phyloP scores from a whole-genome alignment of 1,284 basidiomycete genomes.

The Fomitopsis betulina region DNA sequence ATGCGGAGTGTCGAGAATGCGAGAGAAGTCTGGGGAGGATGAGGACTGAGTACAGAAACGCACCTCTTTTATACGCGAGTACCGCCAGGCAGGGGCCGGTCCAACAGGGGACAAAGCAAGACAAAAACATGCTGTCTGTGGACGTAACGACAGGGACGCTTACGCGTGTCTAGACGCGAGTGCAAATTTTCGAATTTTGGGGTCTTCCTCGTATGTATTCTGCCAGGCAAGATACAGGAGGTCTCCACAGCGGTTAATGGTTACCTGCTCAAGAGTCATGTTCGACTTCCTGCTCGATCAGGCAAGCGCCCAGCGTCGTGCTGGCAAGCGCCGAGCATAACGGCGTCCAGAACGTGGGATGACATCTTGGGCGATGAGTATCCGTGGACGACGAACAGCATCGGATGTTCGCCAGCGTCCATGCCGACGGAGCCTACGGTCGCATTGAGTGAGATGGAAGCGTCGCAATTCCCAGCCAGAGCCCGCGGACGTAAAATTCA shows the following conservation, averaged over 20 bases:
- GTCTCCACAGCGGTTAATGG: neutral
- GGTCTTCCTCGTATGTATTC: neutral
- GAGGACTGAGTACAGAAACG: neutral
- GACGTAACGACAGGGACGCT: neutral
- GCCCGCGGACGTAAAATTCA: neutral
- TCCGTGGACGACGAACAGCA: neutral
- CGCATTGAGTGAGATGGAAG: neutral
- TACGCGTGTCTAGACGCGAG: neutral
- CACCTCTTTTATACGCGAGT: neutral
- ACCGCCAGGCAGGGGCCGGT: neutral
- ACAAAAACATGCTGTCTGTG: neutral
- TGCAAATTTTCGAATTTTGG: neutral
- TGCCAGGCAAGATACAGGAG: neutral
- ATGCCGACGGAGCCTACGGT: neutral
- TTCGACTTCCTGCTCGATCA: neutral
- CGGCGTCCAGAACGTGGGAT: neutral
- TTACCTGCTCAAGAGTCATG: neutral
- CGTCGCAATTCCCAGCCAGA: neutral
- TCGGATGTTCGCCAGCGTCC: neutral
- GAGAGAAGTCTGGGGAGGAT: neutral
- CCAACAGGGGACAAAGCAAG: neutral
- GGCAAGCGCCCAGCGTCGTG: neutral
- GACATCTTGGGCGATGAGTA: neutral
- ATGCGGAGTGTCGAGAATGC: neutral
- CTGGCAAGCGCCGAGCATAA: neutral